Evolutionary conservation across 75 land plant species (phyloP).

Genomic region (Pinus albicaulis): DNA sequence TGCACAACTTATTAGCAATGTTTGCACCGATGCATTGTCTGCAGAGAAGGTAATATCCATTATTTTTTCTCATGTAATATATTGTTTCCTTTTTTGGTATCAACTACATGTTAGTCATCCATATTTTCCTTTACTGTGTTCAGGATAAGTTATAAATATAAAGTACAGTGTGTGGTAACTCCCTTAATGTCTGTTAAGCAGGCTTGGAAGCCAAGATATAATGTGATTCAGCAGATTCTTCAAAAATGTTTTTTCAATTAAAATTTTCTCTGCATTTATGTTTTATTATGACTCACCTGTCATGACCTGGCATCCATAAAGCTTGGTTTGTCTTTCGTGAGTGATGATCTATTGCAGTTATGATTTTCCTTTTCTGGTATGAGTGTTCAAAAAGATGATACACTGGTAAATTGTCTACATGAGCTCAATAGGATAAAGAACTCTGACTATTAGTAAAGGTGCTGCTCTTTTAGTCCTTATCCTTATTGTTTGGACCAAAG

Average conservation of each 20-base stretch:
- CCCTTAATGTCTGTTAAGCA: slow-evolving; percentile 1
- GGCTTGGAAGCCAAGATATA: neutral
- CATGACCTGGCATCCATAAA: neutral
- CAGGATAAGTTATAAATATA: neutral
- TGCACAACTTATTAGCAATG: slow-evolving; percentile 96
- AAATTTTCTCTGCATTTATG: neutral
- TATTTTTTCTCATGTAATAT: neutral
- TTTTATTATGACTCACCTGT: neutral
- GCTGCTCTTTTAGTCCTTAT: too few species aligned
- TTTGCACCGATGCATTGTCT: slow-evolving; percentile 96
- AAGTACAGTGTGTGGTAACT: neutral
- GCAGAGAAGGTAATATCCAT: slow-evolving; percentile 82
- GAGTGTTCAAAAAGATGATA: too few species aligned
- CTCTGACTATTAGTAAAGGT: too few species aligned
- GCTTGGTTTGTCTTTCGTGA: too few species aligned
- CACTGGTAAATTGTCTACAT: too few species aligned
- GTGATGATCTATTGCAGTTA: too few species aligned
- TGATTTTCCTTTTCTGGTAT: too few species aligned
- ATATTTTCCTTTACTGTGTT: neutral
- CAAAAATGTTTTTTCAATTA: neutral
- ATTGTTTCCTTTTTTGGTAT: neutral
- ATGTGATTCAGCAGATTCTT: neutral
- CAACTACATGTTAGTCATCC: too few species aligned
- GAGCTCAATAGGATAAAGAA: too few species aligned
- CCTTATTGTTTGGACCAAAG: too few species aligned